Conservation (phyloP, 495 filamentous ascomycete genomes). For the Amorphotheca resinae region DNA sequence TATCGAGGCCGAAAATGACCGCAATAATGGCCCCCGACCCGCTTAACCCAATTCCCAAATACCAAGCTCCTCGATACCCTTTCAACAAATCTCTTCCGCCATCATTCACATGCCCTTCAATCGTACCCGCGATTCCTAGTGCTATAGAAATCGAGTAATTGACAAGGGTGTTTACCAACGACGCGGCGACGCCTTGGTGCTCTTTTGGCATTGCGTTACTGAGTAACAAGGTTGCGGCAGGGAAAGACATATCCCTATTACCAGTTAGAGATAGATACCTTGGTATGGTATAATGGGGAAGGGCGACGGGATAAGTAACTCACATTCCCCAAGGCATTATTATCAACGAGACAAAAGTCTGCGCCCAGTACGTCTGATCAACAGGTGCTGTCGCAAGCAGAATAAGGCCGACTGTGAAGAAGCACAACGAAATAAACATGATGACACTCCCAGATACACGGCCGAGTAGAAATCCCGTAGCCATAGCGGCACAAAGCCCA, state of each 20-base stretch:
- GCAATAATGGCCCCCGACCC: slow-evolving; percentile 18
- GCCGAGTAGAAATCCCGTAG: slow-evolving; percentile 34
- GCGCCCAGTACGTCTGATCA: slow-evolving; percentile 45
- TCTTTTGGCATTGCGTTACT: slow-evolving; percentile 42
- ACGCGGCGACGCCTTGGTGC: slow-evolving; percentile 52
- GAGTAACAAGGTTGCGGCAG: slow-evolving; percentile 44
- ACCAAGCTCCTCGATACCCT: slow-evolving; percentile 46
- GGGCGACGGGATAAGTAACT: too few species aligned
- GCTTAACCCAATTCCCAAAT: slow-evolving; percentile 44
- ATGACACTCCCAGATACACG: slow-evolving; percentile 32
- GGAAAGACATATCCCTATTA: slow-evolving; percentile 43
- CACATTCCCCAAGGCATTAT: slow-evolving; percentile 47
- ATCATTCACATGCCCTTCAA: slow-evolving; percentile 41
- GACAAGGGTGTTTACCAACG: slow-evolving; percentile 49
- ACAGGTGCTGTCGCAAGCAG: slow-evolving; percentile 37
- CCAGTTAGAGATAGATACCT: background rate
- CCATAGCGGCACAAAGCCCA: slow-evolving; percentile 36
- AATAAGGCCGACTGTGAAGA: slow-evolving; percentile 32
- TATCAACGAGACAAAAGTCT: slow-evolving; percentile 43
- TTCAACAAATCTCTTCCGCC: slow-evolving; percentile 31
- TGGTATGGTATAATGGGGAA: too few species aligned
- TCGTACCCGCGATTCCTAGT: slow-evolving; percentile 51
- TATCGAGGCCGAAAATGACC: slow-evolving; percentile 2
- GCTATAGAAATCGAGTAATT: slow-evolving; percentile 57
- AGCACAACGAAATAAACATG: slow-evolving; percentile 37